phyloP scores from a whole-genome alignment of 2,329 filamentous ascomycete genomes.

The Alternaria alternata region DNA sequence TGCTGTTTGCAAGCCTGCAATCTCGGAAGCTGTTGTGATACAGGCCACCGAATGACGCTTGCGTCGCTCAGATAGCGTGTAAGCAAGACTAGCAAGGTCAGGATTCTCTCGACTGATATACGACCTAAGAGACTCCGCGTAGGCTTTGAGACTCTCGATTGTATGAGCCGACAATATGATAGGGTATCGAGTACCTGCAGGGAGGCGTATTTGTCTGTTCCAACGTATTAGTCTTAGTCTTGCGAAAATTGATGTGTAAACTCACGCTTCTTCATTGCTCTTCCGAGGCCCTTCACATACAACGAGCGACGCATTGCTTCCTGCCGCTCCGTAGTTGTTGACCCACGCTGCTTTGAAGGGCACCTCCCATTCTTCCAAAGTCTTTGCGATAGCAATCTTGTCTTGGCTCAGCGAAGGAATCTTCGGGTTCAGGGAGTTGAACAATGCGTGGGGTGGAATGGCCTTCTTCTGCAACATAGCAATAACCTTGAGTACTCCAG shows the following conservation, averaged over 20 bases:
- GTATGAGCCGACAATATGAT: constrained; percentile 11
- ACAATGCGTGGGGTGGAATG: constrained; percentile 23
- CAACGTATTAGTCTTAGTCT: constrained; percentile 1
- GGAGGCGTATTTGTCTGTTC: not conserved
- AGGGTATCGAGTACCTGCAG: not conserved
- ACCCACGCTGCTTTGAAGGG: constrained; percentile 11
- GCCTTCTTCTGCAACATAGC: constrained; percentile 23
- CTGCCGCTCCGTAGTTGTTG: constrained; percentile 7
- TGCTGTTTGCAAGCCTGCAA: not conserved
- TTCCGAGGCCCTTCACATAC: constrained; percentile 12
- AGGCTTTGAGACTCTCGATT: constrained; percentile 9
- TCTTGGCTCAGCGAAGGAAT: constrained; percentile 20
- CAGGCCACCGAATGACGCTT: constrained; percentile 9
- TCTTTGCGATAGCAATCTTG: constrained; percentile 12
- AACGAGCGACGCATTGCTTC: constrained; percentile 12
- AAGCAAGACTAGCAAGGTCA: constrained; percentile 11
- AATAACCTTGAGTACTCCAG: constrained; percentile 34
- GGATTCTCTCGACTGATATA: not conserved
- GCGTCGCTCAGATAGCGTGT: constrained; percentile 12
- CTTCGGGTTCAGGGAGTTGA: constrained; percentile 27
- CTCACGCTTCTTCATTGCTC: constrained; percentile 2
- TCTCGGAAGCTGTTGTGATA: constrained; percentile 11
- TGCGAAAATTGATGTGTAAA: not conserved
- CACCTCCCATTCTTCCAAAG: constrained; percentile 6
- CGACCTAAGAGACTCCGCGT: not conserved